Conservation (phyloP, 1,139 yeast genomes). For the Pichia sp. region DNA sequence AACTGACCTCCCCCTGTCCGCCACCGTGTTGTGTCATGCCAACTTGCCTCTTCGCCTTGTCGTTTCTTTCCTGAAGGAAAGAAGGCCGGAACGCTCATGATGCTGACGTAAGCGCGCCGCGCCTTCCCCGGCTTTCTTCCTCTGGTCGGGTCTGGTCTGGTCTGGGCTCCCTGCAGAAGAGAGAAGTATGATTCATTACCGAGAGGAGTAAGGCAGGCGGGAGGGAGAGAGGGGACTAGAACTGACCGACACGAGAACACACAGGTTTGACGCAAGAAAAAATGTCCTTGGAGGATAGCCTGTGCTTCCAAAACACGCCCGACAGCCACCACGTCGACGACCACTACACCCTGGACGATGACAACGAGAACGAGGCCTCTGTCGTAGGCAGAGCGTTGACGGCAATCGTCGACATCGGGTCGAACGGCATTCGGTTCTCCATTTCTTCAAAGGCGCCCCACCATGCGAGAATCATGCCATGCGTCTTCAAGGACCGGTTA, state of each 20-base stretch:
- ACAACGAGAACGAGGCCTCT: conserved; percentile 44
- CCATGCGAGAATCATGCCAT: conserved; percentile 67
- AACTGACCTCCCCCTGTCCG: too few species aligned
- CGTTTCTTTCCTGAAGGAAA: too few species aligned
- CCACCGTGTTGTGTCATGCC: too few species aligned
- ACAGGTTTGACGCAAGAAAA: neutral
- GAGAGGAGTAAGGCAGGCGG: neutral
- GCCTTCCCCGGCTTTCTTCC: too few species aligned
- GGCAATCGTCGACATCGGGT: conserved; percentile 66
- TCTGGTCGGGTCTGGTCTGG: neutral
- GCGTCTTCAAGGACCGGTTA: conserved; percentile 63
- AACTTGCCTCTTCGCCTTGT: too few species aligned
- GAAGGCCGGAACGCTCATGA: too few species aligned
- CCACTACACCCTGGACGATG: conserved; percentile 6
- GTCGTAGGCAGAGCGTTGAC: conserved; percentile 50
- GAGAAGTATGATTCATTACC: neutral
- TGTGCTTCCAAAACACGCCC: conserved; percentile 13
- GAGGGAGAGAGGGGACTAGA: neutral
- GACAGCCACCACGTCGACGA: conserved; percentile 26
- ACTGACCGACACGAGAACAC: neutral
- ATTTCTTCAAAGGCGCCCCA: conserved; percentile 60
- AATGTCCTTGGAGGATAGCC: conserved; percentile 16
- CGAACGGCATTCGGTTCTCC: conserved; percentile 64
- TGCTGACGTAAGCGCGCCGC: too few species aligned
- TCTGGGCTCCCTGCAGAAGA: neutral